A percentile compares a stretch with the other conserved stretches of the same genome.
These are phyloP conservation scores for Wickerhamiella allomyrinae DNA, from an alignment of 805 yeast genomes.

Conservation along the genomic window DNA sequence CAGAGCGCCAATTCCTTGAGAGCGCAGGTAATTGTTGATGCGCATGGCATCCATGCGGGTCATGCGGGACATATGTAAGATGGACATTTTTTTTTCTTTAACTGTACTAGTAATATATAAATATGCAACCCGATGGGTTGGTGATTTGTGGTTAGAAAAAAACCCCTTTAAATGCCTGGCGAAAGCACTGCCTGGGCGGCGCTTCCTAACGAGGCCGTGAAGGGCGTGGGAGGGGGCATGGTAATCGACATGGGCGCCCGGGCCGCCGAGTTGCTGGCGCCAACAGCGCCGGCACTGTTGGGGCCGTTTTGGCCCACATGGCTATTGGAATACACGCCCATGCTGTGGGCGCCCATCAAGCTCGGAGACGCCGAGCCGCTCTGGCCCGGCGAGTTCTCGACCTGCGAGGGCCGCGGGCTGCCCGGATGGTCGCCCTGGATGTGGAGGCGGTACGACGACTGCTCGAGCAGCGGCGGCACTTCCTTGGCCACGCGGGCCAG, in stretches of 20 bases:
- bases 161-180: too few species aligned
- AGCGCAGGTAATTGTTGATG: too few species aligned
- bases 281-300: background rate
- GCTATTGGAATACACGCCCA: background rate
- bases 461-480: conserved; percentile 71
- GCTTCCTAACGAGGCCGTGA: background rate
- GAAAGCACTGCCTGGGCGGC: conserved; percentile 1
- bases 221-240: background rate
- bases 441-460: conserved; percentile 33
- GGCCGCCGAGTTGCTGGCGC: background rate
- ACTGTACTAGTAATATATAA: too few species aligned
- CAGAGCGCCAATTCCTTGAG: too few species aligned
- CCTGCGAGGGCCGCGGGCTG: background rate
- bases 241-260: background rate
- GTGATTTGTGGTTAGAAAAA: too few species aligned
- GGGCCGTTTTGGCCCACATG: background rate
- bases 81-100: too few species aligned
- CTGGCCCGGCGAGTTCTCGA: too few species aligned
- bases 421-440: background rate
- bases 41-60: too few species aligned
- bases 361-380: too few species aligned
- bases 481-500: conserved; percentile 84
- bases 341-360: too few species aligned
- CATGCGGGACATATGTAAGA: too few species aligned
- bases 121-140: too few species aligned